Evolutionary conservation across 2,329 filamentous ascomycete species (phyloP).

Genomic region (Aspergillus sojae): DNA sequence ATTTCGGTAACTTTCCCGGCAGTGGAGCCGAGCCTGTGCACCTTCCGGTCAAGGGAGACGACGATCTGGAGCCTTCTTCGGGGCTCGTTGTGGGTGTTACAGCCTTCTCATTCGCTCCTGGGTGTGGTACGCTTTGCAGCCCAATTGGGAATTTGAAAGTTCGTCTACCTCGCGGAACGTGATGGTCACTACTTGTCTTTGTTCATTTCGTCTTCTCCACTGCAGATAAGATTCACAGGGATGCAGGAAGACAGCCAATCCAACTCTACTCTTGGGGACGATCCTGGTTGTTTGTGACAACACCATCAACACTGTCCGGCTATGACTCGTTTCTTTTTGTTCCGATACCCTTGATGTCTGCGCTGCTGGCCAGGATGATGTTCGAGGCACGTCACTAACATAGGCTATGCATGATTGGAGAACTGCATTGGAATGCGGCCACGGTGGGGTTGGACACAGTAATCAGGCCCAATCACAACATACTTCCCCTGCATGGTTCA

Average conservation of each 20-base stretch:
- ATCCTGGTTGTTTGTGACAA: background rate
- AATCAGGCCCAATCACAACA: background rate
- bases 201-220: background rate
- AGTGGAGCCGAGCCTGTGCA: conserved; percentile 13
- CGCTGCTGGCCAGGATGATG: background rate
- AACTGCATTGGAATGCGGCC: background rate
- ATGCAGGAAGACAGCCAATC: background rate
- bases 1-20: conserved; percentile 11
- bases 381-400: background rate
- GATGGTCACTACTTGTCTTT: background rate
- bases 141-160: background rate
- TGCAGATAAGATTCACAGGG: background rate
- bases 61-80: background rate
- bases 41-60: background rate
- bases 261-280: background rate
- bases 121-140: background rate
- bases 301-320: background rate
- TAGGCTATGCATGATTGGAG: background rate
- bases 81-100: background rate
- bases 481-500: background rate
- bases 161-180: background rate
- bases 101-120: background rate
- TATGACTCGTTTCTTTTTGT: background rate
- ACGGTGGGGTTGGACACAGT: background rate
- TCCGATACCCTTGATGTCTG: background rate